Conservation (phyloP, 257 asterid species). For the Primulina tabacum region DNA sequence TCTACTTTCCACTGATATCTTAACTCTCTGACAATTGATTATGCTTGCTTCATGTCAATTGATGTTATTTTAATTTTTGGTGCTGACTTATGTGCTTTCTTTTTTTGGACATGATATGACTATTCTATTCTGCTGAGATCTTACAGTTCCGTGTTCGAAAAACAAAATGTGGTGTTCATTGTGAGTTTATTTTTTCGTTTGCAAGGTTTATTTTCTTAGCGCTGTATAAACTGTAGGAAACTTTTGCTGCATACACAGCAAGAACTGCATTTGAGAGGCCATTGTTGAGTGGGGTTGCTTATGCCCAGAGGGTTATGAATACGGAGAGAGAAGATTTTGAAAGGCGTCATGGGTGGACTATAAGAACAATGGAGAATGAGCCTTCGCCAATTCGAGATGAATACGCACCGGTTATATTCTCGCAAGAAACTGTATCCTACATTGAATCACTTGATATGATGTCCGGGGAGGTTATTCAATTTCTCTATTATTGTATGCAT, state of each 20-base stretch:
- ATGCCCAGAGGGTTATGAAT: constrained; percentile 74
- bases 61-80: background rate
- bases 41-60: background rate
- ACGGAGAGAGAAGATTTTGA: constrained; percentile 77
- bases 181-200: background rate
- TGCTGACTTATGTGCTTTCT: background rate
- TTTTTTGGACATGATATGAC: background rate
- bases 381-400: constrained; percentile 84
- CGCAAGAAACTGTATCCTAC: constrained; percentile 90
- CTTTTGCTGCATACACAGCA: constrained; percentile 88
- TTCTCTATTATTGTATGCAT: background rate
- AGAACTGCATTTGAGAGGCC: constrained; percentile 96
- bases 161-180: background rate
- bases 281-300: constrained; percentile 84
- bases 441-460: constrained; percentile 88
- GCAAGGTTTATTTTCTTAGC: background rate
- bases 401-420: constrained; percentile 84
- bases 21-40: too few species aligned
- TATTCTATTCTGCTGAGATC: background rate
- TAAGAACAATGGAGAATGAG: constrained; percentile 77
- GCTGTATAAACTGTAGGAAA: constrained; percentile 48
- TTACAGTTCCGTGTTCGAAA: background rate
- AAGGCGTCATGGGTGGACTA: constrained; percentile 75
- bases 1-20: background rate
- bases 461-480: constrained; percentile 81